Percentiles rank a stretch among this genome's conserved stretches.
Evolutionary conservation across 2,329 filamentous ascomycete species (phyloP).

Genomic region (Venturia carpophila): DNA sequence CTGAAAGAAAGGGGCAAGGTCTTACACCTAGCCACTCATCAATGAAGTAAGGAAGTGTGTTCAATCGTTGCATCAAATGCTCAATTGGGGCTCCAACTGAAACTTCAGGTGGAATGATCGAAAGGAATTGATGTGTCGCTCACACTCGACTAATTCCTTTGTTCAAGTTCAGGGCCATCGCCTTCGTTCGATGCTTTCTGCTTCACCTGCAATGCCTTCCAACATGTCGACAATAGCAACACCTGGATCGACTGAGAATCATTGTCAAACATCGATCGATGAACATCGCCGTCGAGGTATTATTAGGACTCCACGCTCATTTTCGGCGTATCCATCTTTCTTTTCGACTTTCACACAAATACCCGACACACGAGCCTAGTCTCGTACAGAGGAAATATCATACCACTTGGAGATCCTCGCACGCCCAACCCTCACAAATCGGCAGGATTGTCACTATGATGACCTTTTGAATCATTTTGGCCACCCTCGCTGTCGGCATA

Average conservation of each 20-base stretch:
- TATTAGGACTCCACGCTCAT: neutral
- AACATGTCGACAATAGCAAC: neutral
- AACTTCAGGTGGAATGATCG: no score
- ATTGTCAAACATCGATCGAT: neutral
- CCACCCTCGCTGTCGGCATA: neutral
- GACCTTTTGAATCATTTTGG: neutral
- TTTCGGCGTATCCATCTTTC: no score
- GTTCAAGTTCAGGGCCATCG: no score
- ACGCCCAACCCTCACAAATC: neutral
- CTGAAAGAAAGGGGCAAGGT: neutral
- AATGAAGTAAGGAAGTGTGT: neutral
- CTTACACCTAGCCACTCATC: neutral
- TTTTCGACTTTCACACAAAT: no score
- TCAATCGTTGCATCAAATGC: no score
- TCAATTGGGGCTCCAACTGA: neutral
- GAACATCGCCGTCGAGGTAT: neutral
- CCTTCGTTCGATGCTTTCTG: no score
- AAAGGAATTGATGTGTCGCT: no score
- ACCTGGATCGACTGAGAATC: neutral
- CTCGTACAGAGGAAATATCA: neutral
- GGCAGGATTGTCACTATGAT: neutral
- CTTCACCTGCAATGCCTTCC: neutral
- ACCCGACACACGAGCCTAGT: no score
- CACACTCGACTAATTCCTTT: no score
- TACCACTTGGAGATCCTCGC: no score